phyloP scores from a whole-genome alignment of 257 asterid species.

The Solanum etuberosum region DNA sequence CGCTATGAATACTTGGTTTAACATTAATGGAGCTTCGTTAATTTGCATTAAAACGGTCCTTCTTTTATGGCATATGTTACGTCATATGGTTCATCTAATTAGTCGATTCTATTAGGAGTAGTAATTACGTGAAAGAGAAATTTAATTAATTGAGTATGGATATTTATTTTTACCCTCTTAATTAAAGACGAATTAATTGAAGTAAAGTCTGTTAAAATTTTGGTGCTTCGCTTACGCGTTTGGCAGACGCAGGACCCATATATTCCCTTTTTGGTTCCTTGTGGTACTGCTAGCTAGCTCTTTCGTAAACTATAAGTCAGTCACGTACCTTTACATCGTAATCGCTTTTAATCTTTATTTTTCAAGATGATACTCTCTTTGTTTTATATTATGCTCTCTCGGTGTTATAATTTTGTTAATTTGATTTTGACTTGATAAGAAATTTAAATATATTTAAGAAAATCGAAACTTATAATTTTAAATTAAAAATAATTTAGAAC shows the following conservation, averaged over 20 bases:
- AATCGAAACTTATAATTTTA: neutral
- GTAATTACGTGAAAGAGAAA: neutral
- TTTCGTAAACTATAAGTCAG: neutral
- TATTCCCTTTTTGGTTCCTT: neutral
- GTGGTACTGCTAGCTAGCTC: neutral
- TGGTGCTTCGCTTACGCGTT: neutral
- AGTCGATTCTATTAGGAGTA: neutral
- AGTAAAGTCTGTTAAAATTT: neutral
- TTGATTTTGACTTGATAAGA: neutral
- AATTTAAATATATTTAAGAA: neutral
- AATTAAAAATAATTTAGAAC: neutral
- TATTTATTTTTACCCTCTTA: neutral
- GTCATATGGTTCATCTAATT: neutral
- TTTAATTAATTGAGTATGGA: neutral
- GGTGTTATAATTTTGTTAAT: neutral
- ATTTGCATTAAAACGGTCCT: neutral
- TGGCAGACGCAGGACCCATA: neutral
- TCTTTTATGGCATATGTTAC: neutral
- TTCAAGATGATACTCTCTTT: neutral
- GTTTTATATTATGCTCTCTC: neutral
- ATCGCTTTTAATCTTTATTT: neutral
- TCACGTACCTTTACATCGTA: neutral
- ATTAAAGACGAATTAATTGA: neutral
- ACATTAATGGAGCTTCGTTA: neutral
- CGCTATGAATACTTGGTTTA: constrained; percentile 2